These are phyloP conservation scores for Aotearoamyces nothofagi DNA, from an alignment of 2,329 filamentous ascomycete species.

Conservation along the genomic window DNA sequence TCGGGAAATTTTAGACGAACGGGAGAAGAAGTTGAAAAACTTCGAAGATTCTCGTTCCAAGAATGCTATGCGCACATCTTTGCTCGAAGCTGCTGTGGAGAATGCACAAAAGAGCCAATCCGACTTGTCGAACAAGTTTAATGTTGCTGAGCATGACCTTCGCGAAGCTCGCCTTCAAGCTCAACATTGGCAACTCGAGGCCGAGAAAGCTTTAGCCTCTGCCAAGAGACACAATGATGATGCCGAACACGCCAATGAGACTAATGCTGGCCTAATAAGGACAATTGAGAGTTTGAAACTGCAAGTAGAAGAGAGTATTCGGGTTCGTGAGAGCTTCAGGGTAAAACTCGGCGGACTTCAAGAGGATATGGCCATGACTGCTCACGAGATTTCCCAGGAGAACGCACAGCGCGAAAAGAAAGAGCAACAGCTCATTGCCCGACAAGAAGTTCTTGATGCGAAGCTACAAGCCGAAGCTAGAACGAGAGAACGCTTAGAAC, in stretches of 20 bases:
- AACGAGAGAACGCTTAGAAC: constrained; percentile 50
- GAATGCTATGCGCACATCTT: constrained; percentile 42
- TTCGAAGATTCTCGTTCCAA: constrained; percentile 40
- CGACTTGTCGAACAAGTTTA: constrained; percentile 40
- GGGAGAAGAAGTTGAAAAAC: constrained; percentile 47
- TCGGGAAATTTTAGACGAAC: constrained; percentile 51
- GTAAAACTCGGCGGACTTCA: constrained; percentile 74
- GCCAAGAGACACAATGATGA: constrained; percentile 47
- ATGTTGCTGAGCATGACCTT: constrained; percentile 36
- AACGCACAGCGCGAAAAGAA: constrained; percentile 65
- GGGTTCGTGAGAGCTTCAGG: constrained; percentile 71
- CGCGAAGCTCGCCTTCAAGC: constrained; percentile 39
- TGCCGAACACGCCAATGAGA: constrained; percentile 36
- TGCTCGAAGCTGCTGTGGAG: constrained; percentile 52
- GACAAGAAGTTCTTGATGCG: constrained; percentile 67
- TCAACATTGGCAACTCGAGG: constrained; percentile 44
- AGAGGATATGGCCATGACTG: constrained; percentile 68
- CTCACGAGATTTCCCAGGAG: constrained; percentile 68
- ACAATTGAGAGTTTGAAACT: constrained; percentile 58
- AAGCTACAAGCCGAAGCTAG: constrained; percentile 61
- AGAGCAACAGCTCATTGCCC: constrained; percentile 63
- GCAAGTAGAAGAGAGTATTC: constrained; percentile 75
- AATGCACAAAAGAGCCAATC: constrained; percentile 36
- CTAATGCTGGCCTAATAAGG: constrained; percentile 60
- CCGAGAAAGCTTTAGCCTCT: constrained; percentile 45